Evolutionary conservation across 1,284 basidiomycete species (phyloP).

Genomic region (Wolfiporia cocos): DNA sequence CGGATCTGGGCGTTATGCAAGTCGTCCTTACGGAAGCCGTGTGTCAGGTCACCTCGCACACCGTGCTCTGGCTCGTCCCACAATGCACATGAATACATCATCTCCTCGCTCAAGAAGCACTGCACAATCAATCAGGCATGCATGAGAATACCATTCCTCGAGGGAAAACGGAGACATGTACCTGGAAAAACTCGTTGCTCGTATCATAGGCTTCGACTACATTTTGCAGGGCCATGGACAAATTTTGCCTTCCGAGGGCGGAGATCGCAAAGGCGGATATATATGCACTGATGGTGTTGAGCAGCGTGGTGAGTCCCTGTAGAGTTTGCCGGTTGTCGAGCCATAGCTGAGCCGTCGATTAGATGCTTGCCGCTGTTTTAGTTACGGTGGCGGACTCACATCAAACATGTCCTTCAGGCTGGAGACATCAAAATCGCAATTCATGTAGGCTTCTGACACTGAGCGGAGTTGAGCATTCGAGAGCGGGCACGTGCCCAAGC

Average conservation of each 20-base stretch:
- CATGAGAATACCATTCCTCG: not conserved
- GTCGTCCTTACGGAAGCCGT: constrained; percentile 39
- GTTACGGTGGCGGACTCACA: constrained; percentile 36
- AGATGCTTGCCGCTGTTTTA: too few species aligned
- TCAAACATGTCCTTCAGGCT: constrained; percentile 68
- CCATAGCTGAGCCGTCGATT: not conserved
- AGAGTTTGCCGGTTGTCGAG: not conserved
- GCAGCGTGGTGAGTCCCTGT: not conserved
- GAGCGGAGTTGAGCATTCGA: not conserved
- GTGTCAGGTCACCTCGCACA: constrained; percentile 48
- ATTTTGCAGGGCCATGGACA: not conserved
- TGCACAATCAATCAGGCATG: constrained; percentile 17
- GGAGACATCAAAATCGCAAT: constrained; percentile 65
- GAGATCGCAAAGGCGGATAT: not conserved
- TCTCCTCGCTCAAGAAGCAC: constrained; percentile 77
- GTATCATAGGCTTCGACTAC: constrained; percentile 3
- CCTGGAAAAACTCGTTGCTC: constrained; percentile 5
- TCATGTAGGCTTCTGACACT: constrained; percentile 85
- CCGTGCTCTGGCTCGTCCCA: constrained; percentile 67
- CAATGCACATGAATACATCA: constrained; percentile 87
- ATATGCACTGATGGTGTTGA: not conserved
- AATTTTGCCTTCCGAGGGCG: not conserved
- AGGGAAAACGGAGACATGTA: not conserved
- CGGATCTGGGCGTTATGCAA: constrained; percentile 74
- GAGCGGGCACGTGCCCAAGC: too few species aligned